A percentile compares a stretch with the other conserved stretches of the same genome.
phyloP scores from a whole-genome alignment of 805 yeast genomes.

The Clavispora fructus region DNA sequence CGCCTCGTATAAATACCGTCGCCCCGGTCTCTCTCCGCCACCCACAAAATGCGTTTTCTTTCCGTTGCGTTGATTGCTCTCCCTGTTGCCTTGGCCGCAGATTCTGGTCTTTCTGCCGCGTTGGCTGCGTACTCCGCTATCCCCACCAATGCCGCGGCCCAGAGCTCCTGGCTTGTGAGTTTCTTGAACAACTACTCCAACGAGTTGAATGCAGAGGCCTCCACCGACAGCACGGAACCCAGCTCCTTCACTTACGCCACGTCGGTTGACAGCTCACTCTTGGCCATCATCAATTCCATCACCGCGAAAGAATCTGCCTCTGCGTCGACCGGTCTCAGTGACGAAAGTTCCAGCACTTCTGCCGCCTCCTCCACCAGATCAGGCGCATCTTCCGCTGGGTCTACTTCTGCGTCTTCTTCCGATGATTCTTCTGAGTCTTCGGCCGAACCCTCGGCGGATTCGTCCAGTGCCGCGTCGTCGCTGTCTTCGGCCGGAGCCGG shows the following conservation, averaged over 20 bases:
- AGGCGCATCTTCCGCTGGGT: not conserved
- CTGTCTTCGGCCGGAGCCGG: not conserved
- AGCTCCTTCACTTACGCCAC: not conserved
- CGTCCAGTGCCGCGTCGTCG: constrained; percentile 1
- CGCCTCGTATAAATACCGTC: not conserved
- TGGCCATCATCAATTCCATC: not conserved
- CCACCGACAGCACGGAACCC: not conserved
- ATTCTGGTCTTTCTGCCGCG: not conserved
- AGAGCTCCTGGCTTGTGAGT: not conserved
- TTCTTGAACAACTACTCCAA: not conserved
- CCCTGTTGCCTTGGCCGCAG: not conserved
- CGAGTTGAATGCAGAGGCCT: not conserved
- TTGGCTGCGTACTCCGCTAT: not conserved
- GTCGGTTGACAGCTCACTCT: not conserved
- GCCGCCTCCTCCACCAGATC: not conserved
- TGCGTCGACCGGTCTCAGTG: too few species aligned
- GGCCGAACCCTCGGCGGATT: not conserved
- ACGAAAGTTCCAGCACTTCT: not conserved
- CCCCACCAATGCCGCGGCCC: not conserved
- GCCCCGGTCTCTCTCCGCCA: not conserved
- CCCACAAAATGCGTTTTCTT: not conserved
- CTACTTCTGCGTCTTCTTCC: not conserved
- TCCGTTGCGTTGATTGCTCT: not conserved
- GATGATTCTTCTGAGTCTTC: not conserved
- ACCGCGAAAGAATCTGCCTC: not conserved